Evolutionary conservation across 2,329 filamentous ascomycete genomes (phyloP), one percentile per base, ranked within the genome.

Genomic region (Diplodia scrobiculata): DNA sequence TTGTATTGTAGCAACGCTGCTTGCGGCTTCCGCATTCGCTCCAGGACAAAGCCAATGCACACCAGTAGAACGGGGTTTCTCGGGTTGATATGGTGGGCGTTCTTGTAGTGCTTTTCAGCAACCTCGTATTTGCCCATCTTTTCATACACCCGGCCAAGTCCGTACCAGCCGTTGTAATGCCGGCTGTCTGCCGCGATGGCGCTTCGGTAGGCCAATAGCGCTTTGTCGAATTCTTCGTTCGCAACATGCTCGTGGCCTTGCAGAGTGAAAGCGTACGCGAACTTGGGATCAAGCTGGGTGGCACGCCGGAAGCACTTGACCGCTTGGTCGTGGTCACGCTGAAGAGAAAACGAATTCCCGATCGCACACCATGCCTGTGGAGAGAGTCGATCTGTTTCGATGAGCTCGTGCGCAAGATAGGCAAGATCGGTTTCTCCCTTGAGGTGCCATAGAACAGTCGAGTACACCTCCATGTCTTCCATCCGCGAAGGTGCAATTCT

Each of bases 101-200:
- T 90, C 67, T 91, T 87, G 81, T 96, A 99, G 79, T 99, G 94
- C 67, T 89, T 88, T 73, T 96, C 91, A 1, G 95, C 94, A 75
- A 95, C 91, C 68, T 96, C 91, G 72, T 91, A 93, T 76, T 92
- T 93, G 73, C 92, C 93, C 72, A 96, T 86, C 74, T 93, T 94
- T 77, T 96, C 91, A 73, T 94, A 95, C 1, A 97, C 92, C 41
- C 81, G 84, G 7, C 86, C 87, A n/a, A 89, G 78, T 21, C 95
- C 95, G 76, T 98, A 99, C 86, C 96, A 98, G n/a, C 94, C 95
- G 74, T 97, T 97, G 81, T 98, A 99, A 75, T 97, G 94, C 21
- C 94, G 88, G 65, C 86, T 87, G 73, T 99, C 93, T 0, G 91
- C 92, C 52, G 89, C 86, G 70, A 99, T 91, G 1, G 92, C 93